These are phyloP conservation scores for Penicillium simplicissimum DNA, from an alignment of 495 filamentous ascomycete genomes.

Conservation along the genomic window DNA sequence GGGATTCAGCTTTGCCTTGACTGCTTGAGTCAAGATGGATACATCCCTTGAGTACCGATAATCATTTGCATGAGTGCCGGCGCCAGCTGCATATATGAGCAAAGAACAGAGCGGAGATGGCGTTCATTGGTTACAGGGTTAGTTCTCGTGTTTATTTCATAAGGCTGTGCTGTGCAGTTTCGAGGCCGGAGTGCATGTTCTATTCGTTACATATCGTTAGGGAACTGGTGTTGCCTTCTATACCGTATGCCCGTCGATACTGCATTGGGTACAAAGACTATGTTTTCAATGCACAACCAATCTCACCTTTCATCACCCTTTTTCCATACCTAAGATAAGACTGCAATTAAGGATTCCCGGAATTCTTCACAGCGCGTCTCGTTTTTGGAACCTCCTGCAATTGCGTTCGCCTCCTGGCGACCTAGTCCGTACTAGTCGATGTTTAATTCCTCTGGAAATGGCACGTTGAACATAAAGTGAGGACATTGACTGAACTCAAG, in stretches of 20 bases:
- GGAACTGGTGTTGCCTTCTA: not conserved
- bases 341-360: too few species aligned
- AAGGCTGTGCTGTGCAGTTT: not conserved
- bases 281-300: too few species aligned
- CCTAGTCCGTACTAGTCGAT: too few species aligned
- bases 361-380: too few species aligned
- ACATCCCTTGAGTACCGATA: not conserved
- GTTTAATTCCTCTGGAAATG: too few species aligned
- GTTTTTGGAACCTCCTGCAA: too few species aligned
- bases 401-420: too few species aligned
- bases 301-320: too few species aligned
- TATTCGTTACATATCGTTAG: not conserved
- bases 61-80: conserved; percentile 4
- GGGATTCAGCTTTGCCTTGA: conserved; percentile 84
- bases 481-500: conserved; percentile 9
- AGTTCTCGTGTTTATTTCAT: not conserved
- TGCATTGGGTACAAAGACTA: not conserved
- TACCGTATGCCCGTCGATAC: not conserved
- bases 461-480: not conserved
- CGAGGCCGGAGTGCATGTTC: not conserved
- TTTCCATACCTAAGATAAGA: too few species aligned
- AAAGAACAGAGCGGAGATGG: not conserved
- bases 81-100: conserved; percentile 9
- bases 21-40: conserved; percentile 37
- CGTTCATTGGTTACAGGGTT: not conserved